Percentiles rank a stretch among this genome's conserved stretches.
These are phyloP conservation scores for Lodderomyces theae DNA, from an alignment of 1,139 yeast genomes.

Conservation along the genomic window DNA sequence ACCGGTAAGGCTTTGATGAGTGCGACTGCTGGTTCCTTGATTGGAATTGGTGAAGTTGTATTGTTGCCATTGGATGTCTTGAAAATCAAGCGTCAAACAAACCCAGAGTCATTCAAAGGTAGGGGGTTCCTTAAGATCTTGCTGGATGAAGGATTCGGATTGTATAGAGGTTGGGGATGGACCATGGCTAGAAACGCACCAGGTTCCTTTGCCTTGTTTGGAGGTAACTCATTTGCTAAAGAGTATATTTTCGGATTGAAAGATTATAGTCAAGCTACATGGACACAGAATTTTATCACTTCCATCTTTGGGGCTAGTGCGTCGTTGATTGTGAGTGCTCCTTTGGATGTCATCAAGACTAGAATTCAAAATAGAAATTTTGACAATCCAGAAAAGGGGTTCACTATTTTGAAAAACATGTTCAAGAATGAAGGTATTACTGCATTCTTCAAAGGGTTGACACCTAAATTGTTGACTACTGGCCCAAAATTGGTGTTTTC, in stretches of 20 bases:
- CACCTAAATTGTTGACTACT: conserved; percentile 93
- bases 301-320: conserved; percentile 99
- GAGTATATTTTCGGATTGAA: conserved; percentile 84
- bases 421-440: conserved; percentile 82
- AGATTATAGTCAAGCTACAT: conserved; percentile 88
- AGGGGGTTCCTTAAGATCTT: conserved; percentile 89
- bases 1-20: conserved; percentile 95
- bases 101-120: conserved; percentile 97
- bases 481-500: conserved; percentile 98
- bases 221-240: conserved; percentile 98
- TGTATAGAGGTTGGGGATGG: conserved; percentile 99
- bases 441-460: conserved; percentile 95
- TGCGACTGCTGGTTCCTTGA: conserved; percentile 95
- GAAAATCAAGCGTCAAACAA: conserved; percentile 97
- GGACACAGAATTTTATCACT: conserved; percentile 92
- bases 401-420: conserved; percentile 90
- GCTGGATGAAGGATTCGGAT: conserved; percentile 86
- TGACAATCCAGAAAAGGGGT: conserved; percentile 92
- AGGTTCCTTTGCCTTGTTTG: conserved; percentile 95
- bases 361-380: conserved; percentile 96
- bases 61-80: conserved; percentile 92
- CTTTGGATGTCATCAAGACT: conserved; percentile 96
- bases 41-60: conserved; percentile 97
- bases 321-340: conserved; percentile 94
- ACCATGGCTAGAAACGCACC: conserved; percentile 99